Base-by-base conservation (phyloP, 1,284 basidiomycete species). In the Pulveroboletus sp. region DNA sequence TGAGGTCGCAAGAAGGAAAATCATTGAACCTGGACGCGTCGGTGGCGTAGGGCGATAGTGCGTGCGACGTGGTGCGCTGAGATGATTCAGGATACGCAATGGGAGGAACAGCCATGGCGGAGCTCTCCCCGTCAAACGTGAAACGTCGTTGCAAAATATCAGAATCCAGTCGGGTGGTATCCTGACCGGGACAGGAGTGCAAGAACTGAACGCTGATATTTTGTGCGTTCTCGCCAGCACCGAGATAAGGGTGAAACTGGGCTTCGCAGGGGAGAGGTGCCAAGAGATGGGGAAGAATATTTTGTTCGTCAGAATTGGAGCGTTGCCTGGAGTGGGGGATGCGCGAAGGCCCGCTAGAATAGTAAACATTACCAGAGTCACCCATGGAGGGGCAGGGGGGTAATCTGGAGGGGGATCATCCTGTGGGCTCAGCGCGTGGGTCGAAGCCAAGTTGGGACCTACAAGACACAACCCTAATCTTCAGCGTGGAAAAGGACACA, bases 171-270 rank as follows among this genome's bases (percentile, higher is more conserved):
- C 59, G 69, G 42, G 61, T 47, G 47, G 49, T 29, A 49, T 63
- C 68, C 60, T 60, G 69, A 54, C 46, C 36, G 17, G 59, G 40
- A 46, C 67, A 70, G 57, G 65, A 58, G 40, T 55, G 56, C 69
- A 65, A 56, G 65, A 73, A 72, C 63, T 73, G 71, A 44, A 67
- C 59, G 31, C 67, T 72, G 58, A 71, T 65, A 72, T 63, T 71
- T 58, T 67, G 65, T 33, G 59, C 28, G 49, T 55, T 54, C 28
- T 52, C 61, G 47, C 43, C 49, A 6, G 46, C 12, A 17, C 33
- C 15, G 28, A 67, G 59, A 60, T 69, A 72, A 58, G 58, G 50
- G n/a, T 56, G 59, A 36, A 47, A 58, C 2, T 46, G 36, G 28
- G 44, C 22, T 49, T 71, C 65, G 42, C 50, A 58, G 29, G 59